Percentiles rank a stretch among this genome's conserved stretches.
phyloP scores from a whole-genome alignment of 345 rosid genomes.

The Zanthoxylum bungeanum region DNA sequence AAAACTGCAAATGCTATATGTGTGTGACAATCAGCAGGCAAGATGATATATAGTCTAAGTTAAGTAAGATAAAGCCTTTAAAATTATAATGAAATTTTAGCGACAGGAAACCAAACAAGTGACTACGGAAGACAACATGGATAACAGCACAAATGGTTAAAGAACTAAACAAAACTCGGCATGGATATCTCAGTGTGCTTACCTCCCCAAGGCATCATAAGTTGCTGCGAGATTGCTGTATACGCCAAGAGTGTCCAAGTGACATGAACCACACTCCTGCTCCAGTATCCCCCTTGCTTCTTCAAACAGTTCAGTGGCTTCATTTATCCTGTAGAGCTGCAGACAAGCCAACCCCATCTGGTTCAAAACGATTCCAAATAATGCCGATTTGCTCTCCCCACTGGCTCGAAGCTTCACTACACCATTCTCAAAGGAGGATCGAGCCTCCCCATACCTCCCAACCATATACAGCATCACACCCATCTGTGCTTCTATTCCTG shows the following conservation, averaged over 20 bases:
- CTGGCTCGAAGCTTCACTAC: slow-evolving; percentile 40
- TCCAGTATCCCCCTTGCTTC: slow-evolving; percentile 47
- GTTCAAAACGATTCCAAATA: slow-evolving; percentile 51
- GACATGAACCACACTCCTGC: slow-evolving; percentile 48
- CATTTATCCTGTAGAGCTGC: slow-evolving; percentile 46
- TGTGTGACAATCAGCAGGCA: background rate
- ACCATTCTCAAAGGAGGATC: slow-evolving; percentile 39
- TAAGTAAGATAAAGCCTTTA: background rate
- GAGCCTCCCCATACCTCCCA: slow-evolving; percentile 48
- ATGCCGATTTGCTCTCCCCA: slow-evolving; percentile 47
- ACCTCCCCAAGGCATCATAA: slow-evolving; percentile 63
- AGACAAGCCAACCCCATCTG: slow-evolving; percentile 60
- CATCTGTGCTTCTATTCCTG: slow-evolving; percentile 61
- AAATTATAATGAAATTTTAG: background rate
- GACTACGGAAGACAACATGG: background rate
- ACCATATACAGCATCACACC: slow-evolving; percentile 51
- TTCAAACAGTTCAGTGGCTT: slow-evolving; percentile 49
- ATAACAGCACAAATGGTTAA: background rate
- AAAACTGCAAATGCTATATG: background rate
- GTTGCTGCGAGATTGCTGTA: slow-evolving; percentile 63
- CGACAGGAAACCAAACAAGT: slow-evolving; percentile 1
- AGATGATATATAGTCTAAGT: background rate
- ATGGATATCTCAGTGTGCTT: background rate
- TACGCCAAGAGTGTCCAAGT: slow-evolving; percentile 53
- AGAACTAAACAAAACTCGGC: background rate